Base-by-base conservation (phyloP, 768 basidiomycete species). In the Lactifluus echinatus region DNA sequence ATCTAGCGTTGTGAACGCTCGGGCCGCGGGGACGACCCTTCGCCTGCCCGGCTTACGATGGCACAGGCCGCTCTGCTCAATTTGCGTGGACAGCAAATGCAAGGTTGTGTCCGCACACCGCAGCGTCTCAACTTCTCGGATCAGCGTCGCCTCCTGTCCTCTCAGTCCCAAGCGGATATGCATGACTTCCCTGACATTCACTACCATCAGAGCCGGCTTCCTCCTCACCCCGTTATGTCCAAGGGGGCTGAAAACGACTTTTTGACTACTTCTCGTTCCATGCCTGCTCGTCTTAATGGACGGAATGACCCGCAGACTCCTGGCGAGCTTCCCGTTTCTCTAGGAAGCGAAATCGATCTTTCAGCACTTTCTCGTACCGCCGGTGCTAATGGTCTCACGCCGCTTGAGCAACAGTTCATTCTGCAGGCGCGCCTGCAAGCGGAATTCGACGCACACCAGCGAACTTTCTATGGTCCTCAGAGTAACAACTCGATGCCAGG, bases 31-130 rank as follows among this genome's bases (percentile, higher is more conserved):
- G 85, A 75, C 4, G 87, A 85, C 21, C 73, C 75, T 40, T 80
- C 84, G 8, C 81, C 84, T 3, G 77, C 77, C 11, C 76, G 83
- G 17, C 70, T 90, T 28, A 87, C 87, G 6, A 88, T 90, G 61
- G 87, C 87, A 0, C 86, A 88, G 64, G 87, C 87, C 5, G 79
- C 87, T 1, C 69, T 90, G 23, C 78, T 90, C 53, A 90, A 87
- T 65, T 75, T 89, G 42, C 84, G 79, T 53, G 87, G 87, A 6
- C 80, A 84, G 52, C 83, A 87, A 21, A 66, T 66, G 55, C 74
- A 71, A 64, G 59, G 61, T 21, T 64, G 37, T 17, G 53, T 44
- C 42, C 64, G 48, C n/a, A 42, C 50, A 19, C 61, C 47, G 44
- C 63, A 52, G 36, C 42, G 49, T 34, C n/a, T 43, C 36, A 56